Evolutionary conservation across 345 rosid species (phyloP).

Genomic region (Gossypium arboreum): DNA sequence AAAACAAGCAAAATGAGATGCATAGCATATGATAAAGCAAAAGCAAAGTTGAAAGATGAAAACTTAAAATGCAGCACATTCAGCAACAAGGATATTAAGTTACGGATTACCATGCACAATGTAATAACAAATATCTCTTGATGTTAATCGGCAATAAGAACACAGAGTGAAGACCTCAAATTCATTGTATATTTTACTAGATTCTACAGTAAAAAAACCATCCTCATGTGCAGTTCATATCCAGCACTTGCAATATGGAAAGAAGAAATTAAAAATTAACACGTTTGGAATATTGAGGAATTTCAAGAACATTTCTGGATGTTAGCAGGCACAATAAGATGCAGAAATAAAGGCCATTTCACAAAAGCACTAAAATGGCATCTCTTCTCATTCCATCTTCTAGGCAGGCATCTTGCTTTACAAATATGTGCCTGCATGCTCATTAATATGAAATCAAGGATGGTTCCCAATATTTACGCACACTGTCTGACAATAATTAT

Average conservation of each 20-base stretch:
- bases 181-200: background rate
- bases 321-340: constrained; percentile 5
- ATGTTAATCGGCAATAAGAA: background rate
- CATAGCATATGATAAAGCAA: constrained; percentile 16
- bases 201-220: background rate
- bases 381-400: constrained; percentile 10
- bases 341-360: background rate
- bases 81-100: background rate
- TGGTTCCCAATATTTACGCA: background rate
- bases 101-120: background rate
- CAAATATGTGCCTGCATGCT: background rate
- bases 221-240: background rate
- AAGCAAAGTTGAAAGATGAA: background rate
- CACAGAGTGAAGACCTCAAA: background rate
- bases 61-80: background rate
- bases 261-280: background rate
- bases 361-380: background rate
- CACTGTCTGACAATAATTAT: background rate
- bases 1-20: constrained; percentile 20
- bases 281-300: background rate
- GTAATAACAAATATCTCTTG: background rate
- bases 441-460: background rate
- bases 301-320: background rate
- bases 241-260: background rate
- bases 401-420: background rate